These are phyloP conservation scores for Hypholoma fasciculare DNA, from an alignment of 768 basidiomycete genomes.

Conservation along the genomic window DNA sequence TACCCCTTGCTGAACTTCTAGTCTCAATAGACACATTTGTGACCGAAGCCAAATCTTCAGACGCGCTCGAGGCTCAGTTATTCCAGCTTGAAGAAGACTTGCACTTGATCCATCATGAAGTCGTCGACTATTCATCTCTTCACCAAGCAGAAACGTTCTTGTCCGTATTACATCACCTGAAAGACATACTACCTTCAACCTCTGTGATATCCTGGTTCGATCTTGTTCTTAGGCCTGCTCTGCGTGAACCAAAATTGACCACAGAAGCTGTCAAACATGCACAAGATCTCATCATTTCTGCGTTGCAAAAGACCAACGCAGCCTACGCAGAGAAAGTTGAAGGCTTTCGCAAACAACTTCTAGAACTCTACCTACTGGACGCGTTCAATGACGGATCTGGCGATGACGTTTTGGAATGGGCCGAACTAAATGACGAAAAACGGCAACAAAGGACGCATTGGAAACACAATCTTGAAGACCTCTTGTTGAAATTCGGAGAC, in stretches of 20 bases:
- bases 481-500: conserved; percentile 65
- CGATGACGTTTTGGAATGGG: conserved; percentile 75
- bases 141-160: conserved; percentile 69
- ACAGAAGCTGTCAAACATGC: conserved; percentile 60
- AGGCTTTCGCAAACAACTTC: conserved; percentile 66
- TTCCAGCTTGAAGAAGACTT: conserved; percentile 66
- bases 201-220: conserved; percentile 87
- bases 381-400: conserved; percentile 75
- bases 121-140: conserved; percentile 62
- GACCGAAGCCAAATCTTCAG: conserved; percentile 44
- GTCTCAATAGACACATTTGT: conserved; percentile 57
- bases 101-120: conserved; percentile 59
- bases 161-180: conserved; percentile 61
- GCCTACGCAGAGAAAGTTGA: conserved; percentile 45
- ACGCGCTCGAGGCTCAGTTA: conserved; percentile 43
- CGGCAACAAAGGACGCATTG: conserved; percentile 61
- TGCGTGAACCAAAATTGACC: conserved; percentile 72
- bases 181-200: conserved; percentile 57
- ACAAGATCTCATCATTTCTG: conserved; percentile 68
- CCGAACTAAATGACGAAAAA: conserved; percentile 61
- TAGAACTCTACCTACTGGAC: conserved; percentile 79
- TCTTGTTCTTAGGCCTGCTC: conserved; percentile 71
- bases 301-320: conserved; percentile 54
- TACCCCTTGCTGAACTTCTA: conserved; percentile 50
- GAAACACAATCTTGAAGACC: conserved; percentile 80